A percentile compares a stretch with the other conserved stretches of the same genome.
These are phyloP conservation scores for Stachybotrys elegans DNA, from an alignment of 2,329 filamentous ascomycete genomes.

Conservation along the genomic window DNA sequence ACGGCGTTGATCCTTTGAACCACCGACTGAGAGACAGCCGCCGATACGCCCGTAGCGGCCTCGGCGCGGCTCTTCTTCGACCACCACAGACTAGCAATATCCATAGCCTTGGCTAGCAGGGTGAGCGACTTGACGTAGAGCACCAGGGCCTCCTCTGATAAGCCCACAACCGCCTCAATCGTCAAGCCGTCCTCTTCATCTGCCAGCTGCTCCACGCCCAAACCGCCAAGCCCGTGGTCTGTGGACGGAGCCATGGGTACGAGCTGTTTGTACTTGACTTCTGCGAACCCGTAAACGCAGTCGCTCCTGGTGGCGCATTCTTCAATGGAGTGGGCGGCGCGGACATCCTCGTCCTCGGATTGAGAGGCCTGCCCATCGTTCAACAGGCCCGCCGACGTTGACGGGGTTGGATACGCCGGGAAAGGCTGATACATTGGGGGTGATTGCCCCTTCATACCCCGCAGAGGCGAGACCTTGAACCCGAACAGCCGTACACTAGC, in stretches of 20 bases:
- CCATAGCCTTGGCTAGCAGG: slow-evolving; percentile 89
- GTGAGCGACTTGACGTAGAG: slow-evolving; percentile 93
- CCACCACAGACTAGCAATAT: slow-evolving; percentile 93
- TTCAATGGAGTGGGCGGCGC: slow-evolving; percentile 76
- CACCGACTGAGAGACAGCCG: slow-evolving; percentile 41
- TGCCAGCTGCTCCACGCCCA: slow-evolving; percentile 47
- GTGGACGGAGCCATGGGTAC: slow-evolving; percentile 78
- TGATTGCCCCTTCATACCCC: slow-evolving; percentile 60
- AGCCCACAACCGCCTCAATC: slow-evolving; percentile 73
- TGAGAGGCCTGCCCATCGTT: slow-evolving; percentile 55
- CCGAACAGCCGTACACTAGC: slow-evolving; percentile 74
- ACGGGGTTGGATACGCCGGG: slow-evolving; percentile 73
- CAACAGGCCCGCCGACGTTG: slow-evolving; percentile 56
- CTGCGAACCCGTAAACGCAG: slow-evolving; percentile 94
- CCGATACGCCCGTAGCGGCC: slow-evolving; percentile 32
- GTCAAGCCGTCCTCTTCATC: slow-evolving; percentile 73
- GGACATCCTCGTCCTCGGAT: slow-evolving; percentile 69
- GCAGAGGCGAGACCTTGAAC: slow-evolving; percentile 63
- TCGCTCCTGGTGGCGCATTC: slow-evolving; percentile 90
- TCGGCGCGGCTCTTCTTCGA: slow-evolving; percentile 68
- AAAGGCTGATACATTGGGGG: slow-evolving; percentile 78
- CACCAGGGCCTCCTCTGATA: slow-evolving; percentile 92
- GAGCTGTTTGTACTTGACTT: slow-evolving; percentile 98
- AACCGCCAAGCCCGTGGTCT: slow-evolving; percentile 63
- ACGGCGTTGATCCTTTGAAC: slow-evolving; percentile 80